Base-by-base conservation (phyloP, 129 eudicot genomes). In the Flaveria bidentis region DNA sequence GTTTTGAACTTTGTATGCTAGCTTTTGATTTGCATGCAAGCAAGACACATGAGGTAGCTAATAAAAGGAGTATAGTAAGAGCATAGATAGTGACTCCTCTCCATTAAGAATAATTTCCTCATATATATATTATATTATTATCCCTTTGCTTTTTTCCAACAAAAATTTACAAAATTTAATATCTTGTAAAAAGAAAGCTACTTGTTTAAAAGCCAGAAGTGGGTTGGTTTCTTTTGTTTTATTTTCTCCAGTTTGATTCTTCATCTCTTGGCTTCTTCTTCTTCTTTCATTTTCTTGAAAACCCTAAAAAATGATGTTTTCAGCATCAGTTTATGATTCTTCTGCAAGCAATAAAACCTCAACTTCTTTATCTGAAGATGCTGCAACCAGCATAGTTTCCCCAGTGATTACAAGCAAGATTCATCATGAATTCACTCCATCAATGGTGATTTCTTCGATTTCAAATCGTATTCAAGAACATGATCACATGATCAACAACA, bases 291-390 rank as follows among this genome's bases (percentile, higher is more conserved):
- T 80, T 73, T 80, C 79, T 73, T 80, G 83, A 65, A 78, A 71
- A 69, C 81, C 82, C 82, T 65, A 52, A 20, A 69, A 69, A 69
- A 71, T 80, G 79, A 88, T 91, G 97, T 91, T 91, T 80, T 85
- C 87, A 47, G 26, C 80, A 58, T 71, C 87, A 72, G 47, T 84
- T 62, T 83, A 88, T 45, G 50, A 45, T 79, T 85, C 92, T 25
- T 52, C 83, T 50, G 49, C 82, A 41, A 80, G 75, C 66, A 85
- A 85, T 46, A 82, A 58, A 36, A 72, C 78, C 67, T 84, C 90
- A 28, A 72, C 87, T 9, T 83, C 84, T 78, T 73, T 90, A 55
- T 85, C 96, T 69, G 90, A 80, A 60, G 96, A 87, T 75, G 85
- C 86, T 76, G 74, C 74, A 52, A 69, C 69, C 18, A 83, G 82